phyloP scores from a whole-genome alignment of 2,329 filamentous ascomycete species.

The Sphaerulina musiva region DNA sequence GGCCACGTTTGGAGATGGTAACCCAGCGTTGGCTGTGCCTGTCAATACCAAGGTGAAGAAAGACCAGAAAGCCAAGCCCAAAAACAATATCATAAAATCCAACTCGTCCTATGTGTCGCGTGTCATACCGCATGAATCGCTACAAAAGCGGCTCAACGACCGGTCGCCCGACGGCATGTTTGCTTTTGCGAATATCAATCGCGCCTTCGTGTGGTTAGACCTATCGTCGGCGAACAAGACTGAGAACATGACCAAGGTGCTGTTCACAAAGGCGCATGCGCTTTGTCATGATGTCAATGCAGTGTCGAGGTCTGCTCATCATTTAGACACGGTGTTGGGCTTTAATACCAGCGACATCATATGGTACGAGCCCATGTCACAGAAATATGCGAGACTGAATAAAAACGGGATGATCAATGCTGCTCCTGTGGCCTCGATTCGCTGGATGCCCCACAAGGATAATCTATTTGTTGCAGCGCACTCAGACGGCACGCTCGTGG shows the following conservation, averaged over 20 bases:
- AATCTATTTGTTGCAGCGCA: constrained; percentile 87
- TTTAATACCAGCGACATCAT: constrained; percentile 96
- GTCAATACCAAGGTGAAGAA: constrained; percentile 56
- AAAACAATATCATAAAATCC: constrained; percentile 97
- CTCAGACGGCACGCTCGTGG: constrained; percentile 81
- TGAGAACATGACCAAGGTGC: constrained; percentile 88
- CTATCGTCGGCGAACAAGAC: constrained; percentile 69
- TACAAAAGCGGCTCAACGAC: constrained; percentile 73
- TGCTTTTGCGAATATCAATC: constrained; percentile 91
- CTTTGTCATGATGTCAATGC: constrained; percentile 89
- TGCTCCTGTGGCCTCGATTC: constrained; percentile 77
- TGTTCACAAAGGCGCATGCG: constrained; percentile 94
- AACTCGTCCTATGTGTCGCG: constrained; percentile 98
- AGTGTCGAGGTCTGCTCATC: constrained; percentile 67
- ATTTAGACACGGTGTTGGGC: constrained; percentile 89
- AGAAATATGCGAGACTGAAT: constrained; percentile 91
- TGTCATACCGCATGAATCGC: constrained; percentile 79
- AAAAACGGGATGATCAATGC: constrained; percentile 92
- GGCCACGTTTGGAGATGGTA: constrained; percentile 80
- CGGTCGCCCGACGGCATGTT: constrained; percentile 72
- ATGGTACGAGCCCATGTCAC: constrained; percentile 96
- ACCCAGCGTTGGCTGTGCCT: constrained; percentile 60
- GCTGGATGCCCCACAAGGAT: constrained; percentile 91
- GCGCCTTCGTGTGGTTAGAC: constrained; percentile 94
- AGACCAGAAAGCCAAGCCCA: constrained; percentile 79